A percentile compares a stretch with the other conserved stretches of the same genome.
Evolutionary conservation across 2,329 filamentous ascomycete species (phyloP).

Genomic region (Nothopassalora personata): DNA sequence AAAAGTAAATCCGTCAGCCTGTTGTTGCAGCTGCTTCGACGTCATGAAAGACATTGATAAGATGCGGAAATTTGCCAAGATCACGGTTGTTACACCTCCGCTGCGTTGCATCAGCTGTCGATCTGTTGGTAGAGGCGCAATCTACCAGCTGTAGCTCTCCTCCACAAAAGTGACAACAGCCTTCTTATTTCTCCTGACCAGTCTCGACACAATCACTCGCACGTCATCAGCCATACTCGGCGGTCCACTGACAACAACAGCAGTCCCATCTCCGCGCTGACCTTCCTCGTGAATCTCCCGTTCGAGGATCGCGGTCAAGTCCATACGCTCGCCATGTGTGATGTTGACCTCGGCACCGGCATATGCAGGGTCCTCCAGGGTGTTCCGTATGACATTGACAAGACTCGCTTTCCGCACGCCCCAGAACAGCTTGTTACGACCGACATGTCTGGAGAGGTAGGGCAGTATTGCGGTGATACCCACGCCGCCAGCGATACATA

Average conservation of each 20-base stretch:
- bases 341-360: not conserved
- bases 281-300: not conserved
- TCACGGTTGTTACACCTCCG: too few species aligned
- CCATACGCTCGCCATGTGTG: not conserved
- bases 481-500: slow-evolving; percentile 46
- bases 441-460: slow-evolving; percentile 27
- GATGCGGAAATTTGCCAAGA: too few species aligned
- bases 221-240: slow-evolving; percentile 38
- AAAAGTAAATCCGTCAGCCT: too few species aligned
- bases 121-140: not conserved
- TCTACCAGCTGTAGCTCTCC: not conserved
- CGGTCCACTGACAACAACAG: slow-evolving; percentile 39
- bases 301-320: not conserved
- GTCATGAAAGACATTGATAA: too few species aligned
- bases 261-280: not conserved
- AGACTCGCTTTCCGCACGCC: slow-evolving; percentile 12
- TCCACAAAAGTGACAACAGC: not conserved
- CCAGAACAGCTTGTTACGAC: slow-evolving; percentile 36
- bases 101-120: not conserved
- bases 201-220: not conserved
- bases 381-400: not conserved
- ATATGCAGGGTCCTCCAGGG: not conserved
- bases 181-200: not conserved
- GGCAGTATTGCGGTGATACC: slow-evolving; percentile 45
- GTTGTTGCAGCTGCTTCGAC: too few species aligned